phyloP scores from a whole-genome alignment of 352 stramenopile genomes.

The Globisporangium parvum region DNA sequence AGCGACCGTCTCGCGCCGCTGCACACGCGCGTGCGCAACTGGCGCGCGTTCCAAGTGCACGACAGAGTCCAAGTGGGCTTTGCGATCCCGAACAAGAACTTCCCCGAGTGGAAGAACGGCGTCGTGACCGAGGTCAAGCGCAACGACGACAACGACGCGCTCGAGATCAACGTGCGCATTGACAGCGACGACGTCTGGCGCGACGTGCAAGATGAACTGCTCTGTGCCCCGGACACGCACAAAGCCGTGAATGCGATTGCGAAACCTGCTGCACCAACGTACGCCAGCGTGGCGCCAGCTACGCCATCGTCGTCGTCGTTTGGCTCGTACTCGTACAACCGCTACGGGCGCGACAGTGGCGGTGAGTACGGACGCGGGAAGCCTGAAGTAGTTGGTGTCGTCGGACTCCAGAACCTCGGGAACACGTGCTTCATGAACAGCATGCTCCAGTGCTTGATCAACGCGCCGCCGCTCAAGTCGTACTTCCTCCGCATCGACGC shows the following conservation, averaged over 20 bases:
- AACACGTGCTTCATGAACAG: conserved; percentile 88
- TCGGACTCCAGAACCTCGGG: conserved; percentile 68
- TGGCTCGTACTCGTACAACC: conserved; percentile 15
- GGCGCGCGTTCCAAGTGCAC: conserved; percentile 52
- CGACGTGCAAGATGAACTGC: conserved; percentile 57
- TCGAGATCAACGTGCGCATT: conserved; percentile 32
- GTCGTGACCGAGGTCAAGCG: conserved; percentile 30
- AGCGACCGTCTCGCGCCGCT: conserved; percentile 89
- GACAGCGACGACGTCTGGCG: conserved; percentile 41
- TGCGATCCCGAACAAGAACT: conserved; percentile 25
- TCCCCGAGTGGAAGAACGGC: conserved; percentile 56
- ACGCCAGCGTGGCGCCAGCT: neutral
- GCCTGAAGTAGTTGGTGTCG: conserved; percentile 52
- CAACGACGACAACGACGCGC: neutral
- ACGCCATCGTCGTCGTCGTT: conserved; percentile 9
- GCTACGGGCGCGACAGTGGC: conserved; percentile 29
- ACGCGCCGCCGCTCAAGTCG: conserved; percentile 87
- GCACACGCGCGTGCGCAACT: conserved; percentile 77
- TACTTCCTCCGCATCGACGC: conserved; percentile 90
- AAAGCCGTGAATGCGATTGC: conserved; percentile 37
- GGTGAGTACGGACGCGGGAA: conserved; percentile 45
- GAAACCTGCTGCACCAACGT: conserved; percentile 1
- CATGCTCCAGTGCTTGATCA: conserved; percentile 91
- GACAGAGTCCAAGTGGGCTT: conserved; percentile 52
- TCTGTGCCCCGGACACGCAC: conserved; percentile 53